A percentile compares a stretch with the other conserved stretches of the same genome.
These are phyloP conservation scores for Scleroderma bovista DNA, from an alignment of 768 basidiomycete genomes.

Conservation along the genomic window DNA sequence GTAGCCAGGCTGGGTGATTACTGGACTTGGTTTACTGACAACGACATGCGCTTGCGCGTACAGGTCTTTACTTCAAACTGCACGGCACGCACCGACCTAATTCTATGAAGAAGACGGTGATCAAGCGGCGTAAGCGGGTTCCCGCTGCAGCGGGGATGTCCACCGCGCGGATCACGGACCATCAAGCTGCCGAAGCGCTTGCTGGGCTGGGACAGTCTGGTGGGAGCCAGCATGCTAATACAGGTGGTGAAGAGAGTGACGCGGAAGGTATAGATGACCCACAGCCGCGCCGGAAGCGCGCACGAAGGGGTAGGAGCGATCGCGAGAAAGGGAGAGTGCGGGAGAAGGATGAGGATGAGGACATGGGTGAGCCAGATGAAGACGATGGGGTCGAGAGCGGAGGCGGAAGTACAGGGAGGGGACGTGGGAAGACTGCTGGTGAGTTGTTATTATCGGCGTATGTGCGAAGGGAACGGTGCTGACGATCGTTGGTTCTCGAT, in stretches of 20 bases:
- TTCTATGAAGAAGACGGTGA: slow-evolving; percentile 98
- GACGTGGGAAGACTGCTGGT: slow-evolving; percentile 30
- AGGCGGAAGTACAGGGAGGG: slow-evolving; percentile 21
- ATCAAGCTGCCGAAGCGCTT: slow-evolving; percentile 85
- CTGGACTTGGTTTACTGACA: slow-evolving; percentile 1
- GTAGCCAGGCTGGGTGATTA: slow-evolving; percentile 1
- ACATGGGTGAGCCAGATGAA: slow-evolving; percentile 42
- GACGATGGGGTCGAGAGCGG: slow-evolving; percentile 17
- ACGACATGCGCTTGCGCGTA: slow-evolving; percentile 14
- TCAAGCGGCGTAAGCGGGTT: slow-evolving; percentile 96
- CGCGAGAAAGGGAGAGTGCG: slow-evolving; percentile 33
- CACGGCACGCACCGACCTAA: slow-evolving; percentile 96
- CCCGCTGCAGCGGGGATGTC: slow-evolving; percentile 65
- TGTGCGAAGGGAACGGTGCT: not conserved
- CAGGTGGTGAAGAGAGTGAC: slow-evolving; percentile 39
- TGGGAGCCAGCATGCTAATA: slow-evolving; percentile 30
- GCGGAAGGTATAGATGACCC: slow-evolving; percentile 32
- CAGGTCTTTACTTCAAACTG: slow-evolving; percentile 97
- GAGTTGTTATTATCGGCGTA: not conserved
- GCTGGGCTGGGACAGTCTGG: slow-evolving; percentile 69
- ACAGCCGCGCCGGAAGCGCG: slow-evolving; percentile 57
- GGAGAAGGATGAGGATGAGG: slow-evolving; percentile 41
- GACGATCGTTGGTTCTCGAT: slow-evolving; percentile 22
- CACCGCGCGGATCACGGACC: slow-evolving; percentile 62
- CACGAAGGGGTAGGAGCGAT: slow-evolving; percentile 35